Percentiles rank a stretch among this genome's conserved stretches.
Evolutionary conservation across 1,284 basidiomycete genomes (phyloP).

Genomic region (Pterulicium gracile): DNA sequence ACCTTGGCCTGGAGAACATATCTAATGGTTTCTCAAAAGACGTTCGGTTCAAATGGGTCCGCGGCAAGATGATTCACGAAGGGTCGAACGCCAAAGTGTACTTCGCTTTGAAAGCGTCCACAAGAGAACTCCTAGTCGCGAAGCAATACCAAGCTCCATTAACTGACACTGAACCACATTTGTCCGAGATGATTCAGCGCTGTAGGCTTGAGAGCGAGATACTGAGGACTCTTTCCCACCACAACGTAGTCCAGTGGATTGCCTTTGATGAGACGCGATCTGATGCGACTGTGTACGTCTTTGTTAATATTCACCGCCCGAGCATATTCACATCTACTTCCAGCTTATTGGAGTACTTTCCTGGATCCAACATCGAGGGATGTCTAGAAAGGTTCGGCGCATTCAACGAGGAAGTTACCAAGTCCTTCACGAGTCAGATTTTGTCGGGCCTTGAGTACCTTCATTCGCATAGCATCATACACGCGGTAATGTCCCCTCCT

Average conservation of each 20-base stretch:
- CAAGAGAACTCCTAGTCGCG: constrained; percentile 98
- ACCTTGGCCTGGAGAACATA: no score
- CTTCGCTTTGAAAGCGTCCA: constrained; percentile 93
- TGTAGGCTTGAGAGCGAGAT: constrained; percentile 57
- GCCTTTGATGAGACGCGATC: constrained; percentile 55
- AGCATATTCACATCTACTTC: constrained; percentile 1
- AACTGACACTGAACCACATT: constrained; percentile 80
- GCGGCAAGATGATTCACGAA: constrained; percentile 93
- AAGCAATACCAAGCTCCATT: constrained; percentile 97
- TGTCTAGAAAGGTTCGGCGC: constrained; percentile 57
- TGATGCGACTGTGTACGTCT: constrained; percentile 45
- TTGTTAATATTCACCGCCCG: not conserved
- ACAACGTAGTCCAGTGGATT: constrained; percentile 64
- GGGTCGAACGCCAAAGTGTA: constrained; percentile 97
- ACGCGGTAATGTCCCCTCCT: constrained; percentile 35
- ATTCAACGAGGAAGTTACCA: constrained; percentile 58
- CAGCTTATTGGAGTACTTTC: constrained; percentile 66
- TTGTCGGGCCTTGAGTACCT: constrained; percentile 68
- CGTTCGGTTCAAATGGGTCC: constrained; percentile 98
- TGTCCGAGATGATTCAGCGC: constrained; percentile 51
- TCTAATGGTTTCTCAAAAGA: no score
- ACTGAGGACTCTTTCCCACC: constrained; percentile 60
- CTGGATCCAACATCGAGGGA: constrained; percentile 65
- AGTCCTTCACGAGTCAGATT: constrained; percentile 64
- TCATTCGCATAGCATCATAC: constrained; percentile 60